Conservation (phyloP, 352 stramenopile genomes). For the Globisporangium ultimum region DNA sequence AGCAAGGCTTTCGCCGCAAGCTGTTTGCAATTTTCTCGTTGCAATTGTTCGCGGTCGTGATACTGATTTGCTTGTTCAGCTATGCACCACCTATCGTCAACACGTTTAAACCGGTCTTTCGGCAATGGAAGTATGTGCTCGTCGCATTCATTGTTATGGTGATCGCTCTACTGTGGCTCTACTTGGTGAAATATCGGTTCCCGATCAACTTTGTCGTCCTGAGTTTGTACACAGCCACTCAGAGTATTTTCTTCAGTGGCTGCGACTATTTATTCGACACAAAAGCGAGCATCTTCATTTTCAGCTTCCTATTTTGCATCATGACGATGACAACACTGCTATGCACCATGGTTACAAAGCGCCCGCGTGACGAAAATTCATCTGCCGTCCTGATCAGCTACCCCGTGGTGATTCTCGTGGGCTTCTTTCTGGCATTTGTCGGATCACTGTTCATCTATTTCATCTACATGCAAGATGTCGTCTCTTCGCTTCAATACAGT, state of each 20-base stretch:
- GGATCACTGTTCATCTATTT: conserved; percentile 63
- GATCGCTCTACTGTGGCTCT: conserved; percentile 55
- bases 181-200: conserved; percentile 72
- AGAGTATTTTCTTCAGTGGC: conserved; percentile 57
- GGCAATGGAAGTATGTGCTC: conserved; percentile 50
- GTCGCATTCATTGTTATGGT: conserved; percentile 51
- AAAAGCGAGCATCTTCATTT: conserved; percentile 63
- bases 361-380: conserved; percentile 25
- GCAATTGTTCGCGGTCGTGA: conserved; percentile 50
- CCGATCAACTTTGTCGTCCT: conserved; percentile 72
- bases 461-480: conserved; percentile 41
- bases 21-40: conserved; percentile 72
- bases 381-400: conserved; percentile 53
- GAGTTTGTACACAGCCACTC: conserved; percentile 45
- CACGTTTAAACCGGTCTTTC: conserved; percentile 31
- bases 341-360: conserved; percentile 45
- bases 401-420: conserved; percentile 41
- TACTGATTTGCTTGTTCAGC: conserved; percentile 37
- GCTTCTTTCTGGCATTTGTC: conserved; percentile 56
- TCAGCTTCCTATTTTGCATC: conserved; percentile 53
- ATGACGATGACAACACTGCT: conserved; percentile 59
- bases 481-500: conserved; percentile 53
- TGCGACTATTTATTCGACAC: conserved; percentile 59
- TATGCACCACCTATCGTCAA: conserved; percentile 25
- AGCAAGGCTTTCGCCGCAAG: conserved; percentile 70